A percentile compares a stretch with the other conserved stretches of the same genome.
These are phyloP conservation scores for Claviceps citrina DNA, from an alignment of 2,329 filamentous ascomycete genomes.

Conservation along the genomic window DNA sequence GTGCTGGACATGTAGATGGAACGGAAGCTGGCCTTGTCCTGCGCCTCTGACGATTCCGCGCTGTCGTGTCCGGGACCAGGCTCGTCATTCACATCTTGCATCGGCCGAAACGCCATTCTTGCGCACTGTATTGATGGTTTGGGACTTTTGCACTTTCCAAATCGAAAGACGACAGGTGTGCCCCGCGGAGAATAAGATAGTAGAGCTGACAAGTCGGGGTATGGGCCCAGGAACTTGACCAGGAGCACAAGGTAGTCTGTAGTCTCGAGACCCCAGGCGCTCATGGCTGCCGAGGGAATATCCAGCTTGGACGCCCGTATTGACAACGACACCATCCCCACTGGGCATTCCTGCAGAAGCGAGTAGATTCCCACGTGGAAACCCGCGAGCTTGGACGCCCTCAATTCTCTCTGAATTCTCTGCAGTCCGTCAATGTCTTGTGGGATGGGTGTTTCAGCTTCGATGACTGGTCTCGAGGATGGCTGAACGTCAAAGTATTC, in stretches of 20 bases:
- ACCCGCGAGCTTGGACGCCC: conserved; percentile 44
- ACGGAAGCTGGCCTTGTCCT: conserved; percentile 8
- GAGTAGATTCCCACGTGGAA: conserved; percentile 53
- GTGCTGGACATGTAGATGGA: conserved; percentile 58
- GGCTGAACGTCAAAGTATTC: conserved; percentile 5
- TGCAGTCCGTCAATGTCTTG: neutral
- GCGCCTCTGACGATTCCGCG: neutral
- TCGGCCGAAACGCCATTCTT: conserved; percentile 29
- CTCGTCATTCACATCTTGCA: conserved; percentile 4
- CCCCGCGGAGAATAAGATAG: conserved; percentile 27
- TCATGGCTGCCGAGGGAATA: conserved; percentile 57
- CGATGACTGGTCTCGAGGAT: neutral
- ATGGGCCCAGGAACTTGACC: conserved; percentile 47
- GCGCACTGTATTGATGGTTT: conserved; percentile 50
- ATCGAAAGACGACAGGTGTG: conserved; percentile 36
- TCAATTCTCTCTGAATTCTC: conserved; percentile 23
- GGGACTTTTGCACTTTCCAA: conserved; percentile 56
- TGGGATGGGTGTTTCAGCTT: neutral
- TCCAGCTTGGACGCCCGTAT: conserved; percentile 54
- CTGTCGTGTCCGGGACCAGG: neutral
- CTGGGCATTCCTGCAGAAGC: conserved; percentile 27
- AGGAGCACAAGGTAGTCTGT: conserved; percentile 61
- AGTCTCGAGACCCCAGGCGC: conserved; percentile 57
- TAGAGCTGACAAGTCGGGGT: conserved; percentile 39
- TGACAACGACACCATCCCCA: conserved; percentile 45